Base-by-base conservation (phyloP, 1,284 basidiomycete genomes). In the Moesziomyces globuligerus region DNA sequence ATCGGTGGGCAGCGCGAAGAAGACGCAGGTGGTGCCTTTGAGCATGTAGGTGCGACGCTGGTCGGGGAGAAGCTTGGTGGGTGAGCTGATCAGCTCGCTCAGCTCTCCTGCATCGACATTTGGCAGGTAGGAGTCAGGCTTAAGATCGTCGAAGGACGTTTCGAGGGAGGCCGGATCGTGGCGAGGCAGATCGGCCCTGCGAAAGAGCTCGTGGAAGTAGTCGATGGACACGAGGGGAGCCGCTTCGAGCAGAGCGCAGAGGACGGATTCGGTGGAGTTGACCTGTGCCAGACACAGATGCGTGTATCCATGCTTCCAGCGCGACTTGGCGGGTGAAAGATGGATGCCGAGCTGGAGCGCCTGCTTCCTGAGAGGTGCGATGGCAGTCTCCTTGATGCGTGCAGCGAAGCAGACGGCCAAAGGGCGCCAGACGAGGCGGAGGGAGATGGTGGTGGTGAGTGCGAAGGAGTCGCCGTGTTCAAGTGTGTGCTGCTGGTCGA, bases 161-260 rank as follows among this genome's bases (percentile, higher is more conserved):
- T 77, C 68, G 48, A 75, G 53, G 1, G 73, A 75, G 2, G 20
- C 25, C 1, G 54, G 50, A 13, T 72, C 74, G 34, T 65, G 66
- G 4, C 56, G 54, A 11, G 65, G 61, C 10, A 69, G 50, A 9
- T 65, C 34, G 3, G 57, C 67, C 40, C 55, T 44, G 7, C 57
- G 67, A 18, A 75, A 51, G 25, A 77, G 53, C 44, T 77, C 66
- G 9, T 46, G 45, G 25, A 75, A 49, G 48, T 65, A 75, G 15
- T 58, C 58, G 38, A 59, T 43, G 26, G 57, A 60, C 26, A 77
- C 59, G 36, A 77, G 52, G 20, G 61, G 67, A 3, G 40, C 24
- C 7, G 53, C 70, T 13, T 66, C 49, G 1, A 73, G 43, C 0
- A 73, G 52, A 1, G 75, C 72, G 21, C 50, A 50, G 5, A 73